phyloP scores from a whole-genome alignment of 108 stramenopile species.

The Seminavis robusta region DNA sequence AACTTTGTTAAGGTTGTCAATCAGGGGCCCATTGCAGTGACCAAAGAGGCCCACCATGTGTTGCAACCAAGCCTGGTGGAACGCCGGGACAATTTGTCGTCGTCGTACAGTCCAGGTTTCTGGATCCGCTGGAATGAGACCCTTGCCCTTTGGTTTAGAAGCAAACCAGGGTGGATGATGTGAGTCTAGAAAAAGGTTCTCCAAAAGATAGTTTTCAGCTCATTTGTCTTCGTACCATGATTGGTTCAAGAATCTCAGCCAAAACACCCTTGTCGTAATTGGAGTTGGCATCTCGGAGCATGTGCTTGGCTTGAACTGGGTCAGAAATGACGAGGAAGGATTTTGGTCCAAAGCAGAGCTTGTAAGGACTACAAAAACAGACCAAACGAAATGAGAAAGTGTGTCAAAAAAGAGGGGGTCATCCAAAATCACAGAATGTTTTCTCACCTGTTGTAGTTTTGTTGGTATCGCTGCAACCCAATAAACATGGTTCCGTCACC shows the following conservation, averaged over 20 bases:
- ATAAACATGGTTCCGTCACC: constrained; percentile 93
- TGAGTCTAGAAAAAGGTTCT: too few relatives aligned
- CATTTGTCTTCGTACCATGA: too few relatives aligned
- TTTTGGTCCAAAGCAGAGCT: constrained; percentile 96
- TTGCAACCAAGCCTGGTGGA: constrained; percentile 95
- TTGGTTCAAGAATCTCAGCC: constrained; percentile 87
- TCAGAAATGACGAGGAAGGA: constrained; percentile 93
- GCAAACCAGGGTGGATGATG: too few relatives aligned
- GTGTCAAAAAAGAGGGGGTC: too few relatives aligned
- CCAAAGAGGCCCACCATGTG: constrained; percentile 92
- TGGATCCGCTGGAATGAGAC: constrained; percentile 84
- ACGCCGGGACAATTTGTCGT: constrained; percentile 92
- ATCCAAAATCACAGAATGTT: neutral
- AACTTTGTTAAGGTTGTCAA: constrained; percentile 55
- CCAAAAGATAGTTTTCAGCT: too few relatives aligned
- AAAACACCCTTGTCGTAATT: constrained; percentile 88
- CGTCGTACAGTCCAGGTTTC: constrained; percentile 92
- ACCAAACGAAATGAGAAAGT: neutral
- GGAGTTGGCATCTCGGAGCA: constrained; percentile 81
- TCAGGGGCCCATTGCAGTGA: constrained; percentile 86
- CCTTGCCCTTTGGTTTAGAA: too few relatives aligned
- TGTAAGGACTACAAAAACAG: constrained; percentile 77
- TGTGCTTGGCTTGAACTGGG: constrained; percentile 85
- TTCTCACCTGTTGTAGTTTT: constrained; percentile 53
- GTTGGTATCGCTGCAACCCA: constrained; percentile 82